phyloP scores from a whole-genome alignment of 1,284 basidiomycete species.

The Pseudozyma sp. region DNA sequence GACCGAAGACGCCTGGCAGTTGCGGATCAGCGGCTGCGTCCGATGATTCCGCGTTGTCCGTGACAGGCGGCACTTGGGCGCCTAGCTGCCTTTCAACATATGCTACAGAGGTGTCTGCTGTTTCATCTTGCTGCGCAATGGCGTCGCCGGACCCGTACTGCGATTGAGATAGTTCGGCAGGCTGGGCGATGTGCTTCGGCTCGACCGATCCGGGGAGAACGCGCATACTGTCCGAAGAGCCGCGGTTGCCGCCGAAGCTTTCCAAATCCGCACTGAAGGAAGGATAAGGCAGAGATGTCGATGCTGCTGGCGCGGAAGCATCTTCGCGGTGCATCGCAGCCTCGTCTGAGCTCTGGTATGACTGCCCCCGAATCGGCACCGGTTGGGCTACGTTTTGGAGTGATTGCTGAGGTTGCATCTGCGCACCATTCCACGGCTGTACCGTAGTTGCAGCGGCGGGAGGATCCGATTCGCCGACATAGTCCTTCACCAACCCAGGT shows the following conservation, averaged over 20 bases:
- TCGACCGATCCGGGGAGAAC: slow-evolving; percentile 46
- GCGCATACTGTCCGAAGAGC: slow-evolving; percentile 46
- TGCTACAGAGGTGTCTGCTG: slow-evolving; percentile 10
- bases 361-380: slow-evolving; percentile 21
- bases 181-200: slow-evolving; percentile 11
- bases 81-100: slow-evolving; percentile 15
- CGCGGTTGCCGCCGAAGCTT: slow-evolving; percentile 28
- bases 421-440: slow-evolving; percentile 1
- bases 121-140: slow-evolving; percentile 8
- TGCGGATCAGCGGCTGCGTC: slow-evolving; percentile 15
- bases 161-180: slow-evolving; percentile 17
- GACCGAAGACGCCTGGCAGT: slow-evolving; percentile 23
- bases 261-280: slow-evolving; percentile 38
- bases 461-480: slow-evolving; percentile 36
- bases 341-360: neutral
- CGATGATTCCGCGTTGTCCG: slow-evolving; percentile 3
- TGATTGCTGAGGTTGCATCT: neutral
- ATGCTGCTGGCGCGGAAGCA: neutral
- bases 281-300: slow-evolving; percentile 23
- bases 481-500: slow-evolving; percentile 62
- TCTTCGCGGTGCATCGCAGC: neutral
- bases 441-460: neutral
- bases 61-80: neutral
- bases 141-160: slow-evolving; percentile 8
- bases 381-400: slow-evolving; percentile 11